These are phyloP conservation scores for Aspergillus novoparasiticus DNA, from an alignment of 2,329 filamentous ascomycete genomes.

Conservation along the genomic window DNA sequence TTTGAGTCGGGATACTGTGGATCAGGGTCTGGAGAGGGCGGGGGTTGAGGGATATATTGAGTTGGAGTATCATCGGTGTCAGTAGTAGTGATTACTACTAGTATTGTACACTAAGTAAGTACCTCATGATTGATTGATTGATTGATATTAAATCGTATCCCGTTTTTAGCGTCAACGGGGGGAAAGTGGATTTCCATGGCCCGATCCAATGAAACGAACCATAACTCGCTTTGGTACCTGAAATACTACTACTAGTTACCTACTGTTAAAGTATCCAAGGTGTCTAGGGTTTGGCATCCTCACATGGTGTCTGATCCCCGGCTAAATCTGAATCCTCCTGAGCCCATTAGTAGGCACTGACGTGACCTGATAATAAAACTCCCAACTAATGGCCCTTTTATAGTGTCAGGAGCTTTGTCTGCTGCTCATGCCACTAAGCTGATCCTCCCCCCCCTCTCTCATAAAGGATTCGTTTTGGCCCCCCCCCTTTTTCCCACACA, in stretches of 20 bases:
- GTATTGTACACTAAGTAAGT: too few species aligned
- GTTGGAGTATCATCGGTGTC: conserved; percentile 35
- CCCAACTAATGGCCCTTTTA: background rate
- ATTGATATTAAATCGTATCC: background rate
- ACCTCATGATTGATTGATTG: background rate
- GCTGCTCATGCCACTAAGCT: background rate
- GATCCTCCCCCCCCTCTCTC: background rate
- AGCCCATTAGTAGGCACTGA: background rate
- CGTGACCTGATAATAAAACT: background rate
- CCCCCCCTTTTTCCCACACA: background rate
- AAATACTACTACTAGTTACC: background rate
- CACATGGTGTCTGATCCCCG: background rate
- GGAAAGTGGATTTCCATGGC: background rate
- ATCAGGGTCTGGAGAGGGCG: conserved; percentile 24
- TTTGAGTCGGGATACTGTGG: conserved; percentile 29
- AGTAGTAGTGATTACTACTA: conserved; percentile 8
- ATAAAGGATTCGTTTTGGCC: background rate
- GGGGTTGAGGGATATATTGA: conserved; percentile 37
- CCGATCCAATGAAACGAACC: background rate
- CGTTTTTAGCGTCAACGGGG: background rate
- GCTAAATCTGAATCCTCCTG: background rate
- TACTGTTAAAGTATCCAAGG: too few species aligned
- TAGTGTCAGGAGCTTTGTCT: background rate
- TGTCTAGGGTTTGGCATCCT: background rate
- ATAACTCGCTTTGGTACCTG: background rate